phyloP scores from a whole-genome alignment of 2,329 filamentous ascomycete species.

The Botrytis cinerea region DNA sequence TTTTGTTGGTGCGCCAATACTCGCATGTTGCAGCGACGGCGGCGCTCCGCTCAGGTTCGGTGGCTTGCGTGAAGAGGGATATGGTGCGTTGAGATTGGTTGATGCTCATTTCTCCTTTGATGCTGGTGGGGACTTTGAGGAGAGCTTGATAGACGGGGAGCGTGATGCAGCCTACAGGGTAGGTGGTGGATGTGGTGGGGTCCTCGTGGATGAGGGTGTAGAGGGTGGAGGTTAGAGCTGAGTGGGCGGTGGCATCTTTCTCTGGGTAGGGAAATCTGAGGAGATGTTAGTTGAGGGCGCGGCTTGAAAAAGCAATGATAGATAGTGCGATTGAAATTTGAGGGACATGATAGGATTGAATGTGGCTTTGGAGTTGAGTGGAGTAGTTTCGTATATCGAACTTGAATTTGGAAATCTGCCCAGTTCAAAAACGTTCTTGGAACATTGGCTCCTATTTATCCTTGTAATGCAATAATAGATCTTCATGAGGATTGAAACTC shows the following conservation, averaged over 20 bases:
- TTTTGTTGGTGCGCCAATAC: conserved; percentile 68
- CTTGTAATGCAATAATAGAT: not conserved
- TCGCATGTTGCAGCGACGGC: conserved; percentile 57
- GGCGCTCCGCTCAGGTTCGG: conserved; percentile 63
- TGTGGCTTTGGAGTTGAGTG: not conserved
- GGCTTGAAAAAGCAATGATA: not conserved
- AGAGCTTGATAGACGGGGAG: conserved; percentile 54
- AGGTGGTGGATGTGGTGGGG: conserved; percentile 54
- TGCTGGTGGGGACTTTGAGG: conserved; percentile 47
- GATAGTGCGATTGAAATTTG: not conserved
- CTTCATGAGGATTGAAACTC: not conserved
- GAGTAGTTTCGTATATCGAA: not conserved
- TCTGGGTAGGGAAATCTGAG: conserved; percentile 76
- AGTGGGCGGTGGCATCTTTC: conserved; percentile 57
- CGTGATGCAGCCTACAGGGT: conserved; percentile 64
- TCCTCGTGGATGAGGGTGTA: conserved; percentile 64
- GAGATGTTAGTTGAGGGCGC: conserved; percentile 21
- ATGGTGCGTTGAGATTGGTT: conserved; percentile 63
- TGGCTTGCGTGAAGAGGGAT: conserved; percentile 58
- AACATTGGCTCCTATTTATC: not conserved
- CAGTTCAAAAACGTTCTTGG: not conserved
- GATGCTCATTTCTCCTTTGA: conserved; percentile 62
- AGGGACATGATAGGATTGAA: not conserved
- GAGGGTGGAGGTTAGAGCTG: conserved; percentile 58
- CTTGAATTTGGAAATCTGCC: not conserved